A percentile compares a stretch with the other conserved stretches of the same genome.
phyloP scores from a whole-genome alignment of 2,329 filamentous ascomycete genomes.

The Paraconiothyrium brasiliense region DNA sequence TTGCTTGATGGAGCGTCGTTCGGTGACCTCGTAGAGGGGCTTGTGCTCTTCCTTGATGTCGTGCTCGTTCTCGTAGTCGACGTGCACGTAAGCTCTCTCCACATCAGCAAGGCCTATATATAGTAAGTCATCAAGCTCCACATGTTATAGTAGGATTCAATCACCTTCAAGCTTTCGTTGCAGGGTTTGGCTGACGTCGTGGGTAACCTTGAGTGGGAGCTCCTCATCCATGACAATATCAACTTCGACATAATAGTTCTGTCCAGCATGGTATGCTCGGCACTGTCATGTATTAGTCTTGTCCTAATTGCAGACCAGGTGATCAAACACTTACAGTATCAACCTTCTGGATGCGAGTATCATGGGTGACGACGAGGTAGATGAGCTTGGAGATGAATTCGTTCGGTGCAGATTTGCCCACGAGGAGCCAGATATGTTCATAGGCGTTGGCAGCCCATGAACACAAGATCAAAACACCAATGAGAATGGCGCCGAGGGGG shows the following conservation, averaged over 20 bases:
- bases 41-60: conserved; percentile 52
- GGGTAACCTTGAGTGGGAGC: conserved; percentile 64
- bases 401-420: conserved; percentile 68
- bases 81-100: conserved; percentile 60
- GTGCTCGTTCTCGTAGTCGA: conserved; percentile 57
- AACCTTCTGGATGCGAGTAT: conserved; percentile 64
- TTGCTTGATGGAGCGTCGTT: conserved; percentile 45
- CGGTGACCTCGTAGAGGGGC: conserved; percentile 47
- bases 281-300: conserved; percentile 47
- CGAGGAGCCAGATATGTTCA: conserved; percentile 69
- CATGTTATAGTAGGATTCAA: conserved; percentile 2
- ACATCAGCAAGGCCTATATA: conserved; percentile 47
- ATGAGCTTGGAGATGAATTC: conserved; percentile 66
- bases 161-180: conserved; percentile 69
- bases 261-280: conserved; percentile 69
- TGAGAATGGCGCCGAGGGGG: conserved; percentile 67
- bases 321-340: conserved; percentile 57
- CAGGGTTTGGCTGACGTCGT: conserved; percentile 68
- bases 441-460: conserved; percentile 70
- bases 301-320: not conserved
- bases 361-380: conserved; percentile 65
- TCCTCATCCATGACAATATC: conserved; percentile 69
- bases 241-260: conserved; percentile 70
- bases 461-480: conserved; percentile 68
- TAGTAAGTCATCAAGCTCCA: conserved; percentile 20